These are phyloP conservation scores for Panellus pusillus DNA, from an alignment of 768 basidiomycete genomes.

Conservation along the genomic window DNA sequence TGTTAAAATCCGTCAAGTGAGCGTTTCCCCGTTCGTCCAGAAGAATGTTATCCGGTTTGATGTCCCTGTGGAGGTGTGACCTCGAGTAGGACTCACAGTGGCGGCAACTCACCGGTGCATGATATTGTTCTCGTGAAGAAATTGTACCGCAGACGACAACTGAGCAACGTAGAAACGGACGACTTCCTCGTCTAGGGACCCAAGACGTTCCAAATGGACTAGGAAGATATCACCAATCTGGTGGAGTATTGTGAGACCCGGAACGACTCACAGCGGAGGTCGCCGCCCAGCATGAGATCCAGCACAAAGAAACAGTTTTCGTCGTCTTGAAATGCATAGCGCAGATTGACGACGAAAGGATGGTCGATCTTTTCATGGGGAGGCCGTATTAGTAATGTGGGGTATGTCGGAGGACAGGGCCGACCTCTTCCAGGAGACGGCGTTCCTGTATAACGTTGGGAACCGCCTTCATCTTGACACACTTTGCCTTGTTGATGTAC, in stretches of 20 bases:
- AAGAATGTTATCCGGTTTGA: slow-evolving; percentile 98
- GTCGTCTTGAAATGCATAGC: slow-evolving; percentile 97
- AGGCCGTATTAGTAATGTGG: slow-evolving; percentile 21
- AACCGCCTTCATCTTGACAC: slow-evolving; percentile 98
- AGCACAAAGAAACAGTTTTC: slow-evolving; percentile 98
- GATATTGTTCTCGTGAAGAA: slow-evolving; percentile 89
- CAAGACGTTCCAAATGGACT: slow-evolving; percentile 90
- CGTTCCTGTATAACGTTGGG: slow-evolving; percentile 97
- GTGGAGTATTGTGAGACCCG: slow-evolving; percentile 8
- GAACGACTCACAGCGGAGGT: slow-evolving; percentile 76
- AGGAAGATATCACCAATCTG: slow-evolving; percentile 6
- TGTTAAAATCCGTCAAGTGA: slow-evolving; percentile 97
- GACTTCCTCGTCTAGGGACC: slow-evolving; percentile 68
- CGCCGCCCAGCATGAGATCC: slow-evolving; percentile 96
- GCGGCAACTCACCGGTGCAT: slow-evolving; percentile 80
- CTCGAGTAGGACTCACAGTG: slow-evolving; percentile 24
- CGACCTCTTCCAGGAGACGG: slow-evolving; percentile 90
- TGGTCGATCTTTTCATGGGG: slow-evolving; percentile 74
- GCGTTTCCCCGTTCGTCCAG: slow-evolving; percentile 95
- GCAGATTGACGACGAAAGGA: slow-evolving; percentile 90
- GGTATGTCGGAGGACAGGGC: slow-evolving; percentile 14
- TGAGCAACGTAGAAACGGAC: slow-evolving; percentile 91
- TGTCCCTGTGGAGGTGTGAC: slow-evolving; percentile 57
- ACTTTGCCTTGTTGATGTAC: slow-evolving; percentile 98
- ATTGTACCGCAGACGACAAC: slow-evolving; percentile 83